Conservation (phyloP, 2,329 filamentous ascomycete species). For the Sporothrix brasiliensis region DNA sequence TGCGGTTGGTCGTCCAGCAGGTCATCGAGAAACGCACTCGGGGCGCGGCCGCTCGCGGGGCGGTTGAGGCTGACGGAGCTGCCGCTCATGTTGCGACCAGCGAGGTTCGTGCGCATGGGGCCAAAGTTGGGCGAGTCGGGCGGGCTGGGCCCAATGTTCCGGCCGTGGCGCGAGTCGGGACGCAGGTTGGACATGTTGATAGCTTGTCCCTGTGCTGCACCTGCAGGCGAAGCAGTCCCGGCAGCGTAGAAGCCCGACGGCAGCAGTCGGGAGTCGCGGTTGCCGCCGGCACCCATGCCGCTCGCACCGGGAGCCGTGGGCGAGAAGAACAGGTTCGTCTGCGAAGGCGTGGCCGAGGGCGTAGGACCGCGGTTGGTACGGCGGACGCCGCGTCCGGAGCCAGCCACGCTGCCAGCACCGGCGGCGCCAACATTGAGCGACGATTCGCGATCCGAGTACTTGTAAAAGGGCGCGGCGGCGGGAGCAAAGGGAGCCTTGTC, state of each 20-base stretch:
- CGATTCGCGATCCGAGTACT: slow-evolving; percentile 63
- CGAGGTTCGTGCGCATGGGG: slow-evolving; percentile 44
- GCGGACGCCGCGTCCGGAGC: slow-evolving; percentile 52
- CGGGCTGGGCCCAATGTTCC: slow-evolving; percentile 57
- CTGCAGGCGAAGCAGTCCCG: slow-evolving; percentile 56
- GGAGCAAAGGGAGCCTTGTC: slow-evolving; percentile 67
- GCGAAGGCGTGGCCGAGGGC: slow-evolving; percentile 61
- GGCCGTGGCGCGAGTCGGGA: slow-evolving; percentile 59
- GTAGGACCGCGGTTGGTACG: slow-evolving; percentile 57
- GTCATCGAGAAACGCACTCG: slow-evolving; percentile 88
- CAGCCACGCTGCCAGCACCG: slow-evolving; percentile 41
- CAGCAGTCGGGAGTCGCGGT: slow-evolving; percentile 77
- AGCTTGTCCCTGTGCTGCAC: slow-evolving; percentile 53
- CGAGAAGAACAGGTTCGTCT: slow-evolving; percentile 86
- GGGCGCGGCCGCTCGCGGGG: slow-evolving; percentile 70
- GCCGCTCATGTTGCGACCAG: slow-evolving; percentile 55
- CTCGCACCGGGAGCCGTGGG: slow-evolving; percentile 81
- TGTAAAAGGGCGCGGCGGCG: slow-evolving; percentile 63
- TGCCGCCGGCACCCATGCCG: slow-evolving; percentile 55
- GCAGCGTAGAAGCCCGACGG: slow-evolving; percentile 90
- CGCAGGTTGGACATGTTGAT: slow-evolving; percentile 65
- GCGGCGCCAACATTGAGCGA: slow-evolving; percentile 55
- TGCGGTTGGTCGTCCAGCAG: slow-evolving; percentile 75
- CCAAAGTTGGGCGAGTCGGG: slow-evolving; percentile 66
- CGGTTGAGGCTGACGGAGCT: slow-evolving; percentile 69